Evolutionary conservation across 192 early-diverging fungal species (phyloP).

Genomic region (Phlyctochytrium arcticum): DNA sequence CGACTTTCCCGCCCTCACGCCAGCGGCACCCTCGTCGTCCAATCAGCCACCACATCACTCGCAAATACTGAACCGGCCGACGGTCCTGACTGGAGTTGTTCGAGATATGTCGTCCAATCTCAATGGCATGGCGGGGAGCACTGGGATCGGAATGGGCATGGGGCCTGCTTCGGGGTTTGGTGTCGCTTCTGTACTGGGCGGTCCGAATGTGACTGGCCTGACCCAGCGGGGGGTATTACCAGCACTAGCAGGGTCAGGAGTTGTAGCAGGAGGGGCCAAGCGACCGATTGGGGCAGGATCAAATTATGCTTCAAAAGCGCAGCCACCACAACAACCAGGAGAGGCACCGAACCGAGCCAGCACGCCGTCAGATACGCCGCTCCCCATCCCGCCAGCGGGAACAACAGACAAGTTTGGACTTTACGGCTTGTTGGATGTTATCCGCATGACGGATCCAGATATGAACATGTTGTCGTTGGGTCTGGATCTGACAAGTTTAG

Average conservation of each 20-base stretch:
- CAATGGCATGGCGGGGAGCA: constrained; percentile 8
- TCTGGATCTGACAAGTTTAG: constrained; percentile 83
- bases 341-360: not conserved
- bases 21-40: not conserved
- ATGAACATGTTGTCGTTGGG: constrained; percentile 75
- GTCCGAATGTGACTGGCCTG: constrained; percentile 34
- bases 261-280: not conserved
- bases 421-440: constrained; percentile 80
- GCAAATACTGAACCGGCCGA: constrained; percentile 11
- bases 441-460: constrained; percentile 74
- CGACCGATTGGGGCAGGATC: constrained; percentile 25
- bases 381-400: constrained; percentile 26
- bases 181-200: constrained; percentile 28
- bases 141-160: constrained; percentile 27
- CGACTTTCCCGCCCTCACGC: constrained; percentile 33
- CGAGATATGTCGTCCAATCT: not conserved
- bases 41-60: constrained; percentile 5
- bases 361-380: constrained; percentile 19
- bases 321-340: constrained; percentile 24
- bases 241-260: too few species aligned
- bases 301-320: constrained; percentile 31
- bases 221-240: not conserved
- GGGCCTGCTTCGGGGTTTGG: constrained; percentile 33
- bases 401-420: constrained; percentile 69
- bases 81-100: not conserved